Percentiles rank a stretch among this genome's conserved stretches.
These are phyloP conservation scores for Paratrimastix pyriformis DNA, from an alignment of 78 protist genomes.

Conservation along the genomic window DNA sequence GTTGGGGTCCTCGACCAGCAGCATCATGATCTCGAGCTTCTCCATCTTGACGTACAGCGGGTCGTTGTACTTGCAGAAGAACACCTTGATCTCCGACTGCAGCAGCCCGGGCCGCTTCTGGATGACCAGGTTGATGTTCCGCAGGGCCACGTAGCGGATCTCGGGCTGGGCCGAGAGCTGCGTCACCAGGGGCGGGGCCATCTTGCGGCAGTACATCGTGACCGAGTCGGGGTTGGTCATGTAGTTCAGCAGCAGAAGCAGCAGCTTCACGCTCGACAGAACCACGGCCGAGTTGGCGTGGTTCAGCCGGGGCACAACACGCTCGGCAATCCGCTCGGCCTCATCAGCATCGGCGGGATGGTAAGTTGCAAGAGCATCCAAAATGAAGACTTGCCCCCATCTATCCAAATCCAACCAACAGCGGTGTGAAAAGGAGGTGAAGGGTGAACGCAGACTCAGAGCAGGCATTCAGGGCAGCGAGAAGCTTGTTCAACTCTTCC, in stretches of 20 bases:
- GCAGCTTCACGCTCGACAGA: conserved; percentile 74
- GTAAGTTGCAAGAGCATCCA: conserved; percentile 81
- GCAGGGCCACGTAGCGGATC: conserved; percentile 93
- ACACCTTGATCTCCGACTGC: conserved; percentile 71
- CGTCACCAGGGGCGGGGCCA: conserved; percentile 86
- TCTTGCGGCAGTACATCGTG: conserved; percentile 35
- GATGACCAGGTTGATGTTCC: conserved; percentile 86
- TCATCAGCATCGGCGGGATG: conserved; percentile 36
- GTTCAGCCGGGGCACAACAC: conserved; percentile 90
- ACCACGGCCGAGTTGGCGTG: conserved; percentile 96
- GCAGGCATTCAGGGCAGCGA: conserved; percentile 73
- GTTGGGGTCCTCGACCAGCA: conserved; percentile 80
- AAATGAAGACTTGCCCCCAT: conserved; percentile 94
- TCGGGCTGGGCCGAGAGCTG: conserved; percentile 81
- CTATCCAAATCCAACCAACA: neutral
- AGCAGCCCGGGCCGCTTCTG: conserved; percentile 81
- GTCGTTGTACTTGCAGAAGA: conserved; percentile 97
- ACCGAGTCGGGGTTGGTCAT: conserved; percentile 25
- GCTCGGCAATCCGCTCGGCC: conserved; percentile 81
- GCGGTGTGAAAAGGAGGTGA: neutral
- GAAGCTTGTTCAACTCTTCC: conserved; percentile 73
- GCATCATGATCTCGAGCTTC: conserved; percentile 91
- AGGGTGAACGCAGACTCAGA: conserved; percentile 49
- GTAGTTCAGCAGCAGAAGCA: conserved; percentile 52
- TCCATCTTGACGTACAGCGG: conserved; percentile 98